Conservation (phyloP, 2,329 filamentous ascomycete genomes). For the Calonectria leucothoes region DNA sequence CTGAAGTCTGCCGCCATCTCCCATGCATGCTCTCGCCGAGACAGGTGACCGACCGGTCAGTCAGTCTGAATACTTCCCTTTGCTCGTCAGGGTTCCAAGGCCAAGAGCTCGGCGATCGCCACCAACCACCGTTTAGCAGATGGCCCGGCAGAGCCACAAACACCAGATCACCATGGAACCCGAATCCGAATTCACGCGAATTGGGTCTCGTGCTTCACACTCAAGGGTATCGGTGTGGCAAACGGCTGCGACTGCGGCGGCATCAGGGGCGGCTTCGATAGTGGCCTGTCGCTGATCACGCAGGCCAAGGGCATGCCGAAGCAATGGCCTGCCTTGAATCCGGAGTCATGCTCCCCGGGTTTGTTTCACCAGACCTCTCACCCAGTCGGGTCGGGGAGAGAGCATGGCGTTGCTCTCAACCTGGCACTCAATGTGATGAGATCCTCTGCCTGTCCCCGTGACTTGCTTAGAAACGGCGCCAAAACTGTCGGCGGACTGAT, state of each 20-base stretch:
- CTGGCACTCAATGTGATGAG: background rate
- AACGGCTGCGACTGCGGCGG: background rate
- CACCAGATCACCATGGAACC: slow-evolving; percentile 5
- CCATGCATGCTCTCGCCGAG: slow-evolving; percentile 3
- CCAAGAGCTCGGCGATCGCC: background rate
- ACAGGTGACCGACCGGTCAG: background rate
- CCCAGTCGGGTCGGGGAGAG: background rate
- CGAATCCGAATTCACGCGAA: background rate
- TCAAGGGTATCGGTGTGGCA: background rate
- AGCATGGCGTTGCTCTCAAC: background rate
- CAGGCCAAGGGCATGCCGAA: background rate
- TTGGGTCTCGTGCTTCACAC: slow-evolving; percentile 1
- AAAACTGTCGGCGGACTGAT: background rate
- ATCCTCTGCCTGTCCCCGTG: slow-evolving; percentile 1
- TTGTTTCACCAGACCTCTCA: slow-evolving; percentile 9
- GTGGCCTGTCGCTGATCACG: slow-evolving; percentile 9
- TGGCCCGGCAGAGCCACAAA: slow-evolving; percentile 10
- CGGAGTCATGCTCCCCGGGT: background rate
- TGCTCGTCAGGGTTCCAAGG: background rate
- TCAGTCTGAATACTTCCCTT: background rate
- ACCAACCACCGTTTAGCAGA: background rate
- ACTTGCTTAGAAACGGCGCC: slow-evolving; percentile 5
- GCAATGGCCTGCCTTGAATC: background rate
- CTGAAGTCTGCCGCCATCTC: background rate
- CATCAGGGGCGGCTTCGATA: slow-evolving; percentile 1